Base-by-base conservation (phyloP, 73 alveolate species). In the Symbiodinium pilosum region DNA sequence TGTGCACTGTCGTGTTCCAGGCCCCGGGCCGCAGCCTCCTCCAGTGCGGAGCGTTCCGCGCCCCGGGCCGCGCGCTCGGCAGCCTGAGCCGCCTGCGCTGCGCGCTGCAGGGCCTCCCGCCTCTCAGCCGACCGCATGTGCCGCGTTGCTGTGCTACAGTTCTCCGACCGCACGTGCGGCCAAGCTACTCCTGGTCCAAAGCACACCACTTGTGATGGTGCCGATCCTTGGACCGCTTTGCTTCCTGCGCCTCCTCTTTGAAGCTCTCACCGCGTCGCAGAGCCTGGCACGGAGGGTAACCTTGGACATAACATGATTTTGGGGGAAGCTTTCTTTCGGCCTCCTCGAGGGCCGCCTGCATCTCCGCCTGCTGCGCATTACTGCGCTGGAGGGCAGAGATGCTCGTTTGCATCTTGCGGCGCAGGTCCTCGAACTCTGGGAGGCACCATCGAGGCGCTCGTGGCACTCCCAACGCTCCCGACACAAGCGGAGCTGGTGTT, bases 161-260 rank as follows among this genome's bases (percentile, higher is more conserved):
- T 9, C 39, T 24, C 2, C 0, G 81, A 7, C 24, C 6, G 39
- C 38, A 28, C 12, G 24, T 47, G 81, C 81, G 30, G 81, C 81
- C 30, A 9, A 20, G 81, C 39, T 34, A 38, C 81, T 64, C 95
- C 86, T 89, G 95, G 95, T 89, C 95, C 34, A 89, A 87, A 34
- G 75, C 75, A 30, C 95, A 89, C 95, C 95, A 89, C 21, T 84
- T 84, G 47, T 89, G 95, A 41, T 68, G 95, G 56, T 89, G 95
- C 73, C 75, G 95, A 38, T 89, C 95, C 87, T 89, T 89, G 95
- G 75, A 40, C 95, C 95, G 73, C 38, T 43, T 84, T 24, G 95
- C 95, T 28, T 89, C 95, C 30, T 84, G 87, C 26, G 95, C 95
- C 75, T 89, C 95, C 75, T 54, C 73, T 38, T 68, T 89, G 39